These are phyloP conservation scores for Rhynchospora pubera DNA, from an alignment of 176 grass and related monocot species.

Conservation along the genomic window DNA sequence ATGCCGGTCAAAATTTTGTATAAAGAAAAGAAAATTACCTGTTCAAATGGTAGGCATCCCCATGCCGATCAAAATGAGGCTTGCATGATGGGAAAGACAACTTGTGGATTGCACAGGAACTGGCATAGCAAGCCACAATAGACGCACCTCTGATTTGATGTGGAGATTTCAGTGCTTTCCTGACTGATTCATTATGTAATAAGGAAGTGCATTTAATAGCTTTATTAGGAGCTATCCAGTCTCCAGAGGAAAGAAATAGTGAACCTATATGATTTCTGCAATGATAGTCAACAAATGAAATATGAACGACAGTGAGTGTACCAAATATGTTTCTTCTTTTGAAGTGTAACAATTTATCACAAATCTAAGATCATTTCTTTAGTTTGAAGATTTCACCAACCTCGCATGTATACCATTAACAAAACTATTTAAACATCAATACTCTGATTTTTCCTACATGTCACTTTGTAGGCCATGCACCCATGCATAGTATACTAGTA, in stretches of 20 bases:
- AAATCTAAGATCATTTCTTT: not conserved
- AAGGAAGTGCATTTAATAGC: constrained; percentile 58
- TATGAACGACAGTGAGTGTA: not conserved
- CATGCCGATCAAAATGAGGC: constrained; percentile 35
- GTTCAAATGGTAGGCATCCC: constrained; percentile 44
- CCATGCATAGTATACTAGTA: not conserved
- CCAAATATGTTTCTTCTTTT: not conserved
- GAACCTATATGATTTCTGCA: constrained; percentile 85
- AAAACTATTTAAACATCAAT: not conserved
- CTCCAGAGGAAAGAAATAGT: constrained; percentile 52
- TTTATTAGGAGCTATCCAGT: constrained; percentile 77
- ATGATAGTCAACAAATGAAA: constrained; percentile 16
- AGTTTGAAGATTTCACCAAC: not conserved
- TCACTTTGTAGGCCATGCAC: not conserved
- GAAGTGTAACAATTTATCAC: not conserved
- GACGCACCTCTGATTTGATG: constrained; percentile 71
- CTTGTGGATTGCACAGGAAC: constrained; percentile 47
- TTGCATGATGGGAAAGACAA: constrained; percentile 82
- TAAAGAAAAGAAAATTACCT: constrained; percentile 38
- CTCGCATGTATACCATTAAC: not conserved
- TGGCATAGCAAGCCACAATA: constrained; percentile 64
- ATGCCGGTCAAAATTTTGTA: not conserved
- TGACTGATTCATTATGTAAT: constrained; percentile 30
- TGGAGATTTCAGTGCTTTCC: constrained; percentile 45
- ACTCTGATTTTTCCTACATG: not conserved